Conservation (phyloP, 2,329 filamentous ascomycete genomes). For the Claviceps fusiformis region DNA sequence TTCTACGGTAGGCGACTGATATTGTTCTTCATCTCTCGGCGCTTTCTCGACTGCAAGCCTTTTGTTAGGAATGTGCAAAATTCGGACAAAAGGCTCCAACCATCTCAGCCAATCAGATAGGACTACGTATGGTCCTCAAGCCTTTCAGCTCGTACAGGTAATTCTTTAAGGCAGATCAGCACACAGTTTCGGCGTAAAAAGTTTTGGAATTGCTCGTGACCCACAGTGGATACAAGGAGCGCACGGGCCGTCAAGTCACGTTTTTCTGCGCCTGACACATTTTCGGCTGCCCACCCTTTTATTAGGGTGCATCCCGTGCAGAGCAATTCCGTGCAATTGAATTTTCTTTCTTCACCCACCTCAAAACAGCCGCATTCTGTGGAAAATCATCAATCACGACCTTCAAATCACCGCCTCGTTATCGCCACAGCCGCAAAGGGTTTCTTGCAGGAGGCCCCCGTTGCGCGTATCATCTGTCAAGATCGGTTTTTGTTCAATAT, state of each 20-base stretch:
- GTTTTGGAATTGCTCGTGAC: too few relatives aligned
- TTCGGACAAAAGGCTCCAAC: not conserved
- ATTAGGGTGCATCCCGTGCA: not conserved
- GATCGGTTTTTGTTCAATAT: not conserved
- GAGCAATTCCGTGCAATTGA: too few relatives aligned
- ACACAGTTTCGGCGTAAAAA: too few relatives aligned
- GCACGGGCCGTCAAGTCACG: slow-evolving; percentile 1
- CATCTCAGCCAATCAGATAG: not conserved
- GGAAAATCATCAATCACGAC: not conserved
- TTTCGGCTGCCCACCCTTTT: slow-evolving; percentile 2
- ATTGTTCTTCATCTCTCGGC: not conserved
- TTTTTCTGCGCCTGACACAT: slow-evolving; percentile 2
- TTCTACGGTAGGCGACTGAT: not conserved
- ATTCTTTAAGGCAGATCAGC: too few relatives aligned
- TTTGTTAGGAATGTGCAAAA: not conserved
- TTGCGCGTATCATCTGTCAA: not conserved
- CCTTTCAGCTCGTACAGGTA: too few relatives aligned
- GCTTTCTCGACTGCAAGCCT: not conserved
- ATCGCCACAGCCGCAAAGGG: not conserved
- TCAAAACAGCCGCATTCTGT: not conserved
- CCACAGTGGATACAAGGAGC: too few relatives aligned
- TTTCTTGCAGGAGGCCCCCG: not conserved
- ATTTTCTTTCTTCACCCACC: not conserved
- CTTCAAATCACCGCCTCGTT: not conserved
- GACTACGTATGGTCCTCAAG: not conserved